These are phyloP conservation scores for Hanseniaspora taiwanica DNA, from an alignment of 805 yeast genomes.

Conservation along the genomic window DNA sequence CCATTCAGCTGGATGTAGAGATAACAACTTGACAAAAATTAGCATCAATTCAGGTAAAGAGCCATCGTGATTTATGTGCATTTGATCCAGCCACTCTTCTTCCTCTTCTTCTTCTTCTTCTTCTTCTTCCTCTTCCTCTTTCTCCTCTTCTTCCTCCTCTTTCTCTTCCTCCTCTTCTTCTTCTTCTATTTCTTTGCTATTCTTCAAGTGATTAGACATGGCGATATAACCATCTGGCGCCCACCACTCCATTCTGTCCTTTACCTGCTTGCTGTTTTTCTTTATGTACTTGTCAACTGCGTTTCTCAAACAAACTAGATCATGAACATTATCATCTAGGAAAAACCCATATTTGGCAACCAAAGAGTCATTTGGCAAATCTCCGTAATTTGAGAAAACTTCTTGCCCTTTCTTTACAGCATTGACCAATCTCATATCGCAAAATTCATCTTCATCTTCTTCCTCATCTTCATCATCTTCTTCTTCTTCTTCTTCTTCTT, in stretches of 20 bases:
- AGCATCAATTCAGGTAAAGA: constrained; percentile 3
- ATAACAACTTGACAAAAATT: constrained; percentile 2
- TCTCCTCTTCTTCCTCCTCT: constrained; percentile 1
- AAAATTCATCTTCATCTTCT: constrained; percentile 35
- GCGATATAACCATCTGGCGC: constrained; percentile 31
- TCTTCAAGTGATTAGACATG: constrained; percentile 6
- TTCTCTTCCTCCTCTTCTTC: constrained; percentile 7
- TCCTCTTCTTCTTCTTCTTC: constrained; percentile 3
- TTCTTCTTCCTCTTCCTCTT: constrained; percentile 1
- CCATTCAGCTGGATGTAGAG: constrained; percentile 1
- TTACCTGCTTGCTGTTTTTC: constrained; percentile 21
- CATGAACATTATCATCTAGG: constrained; percentile 38
- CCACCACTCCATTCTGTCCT: constrained; percentile 36
- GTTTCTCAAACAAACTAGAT: constrained; percentile 43
- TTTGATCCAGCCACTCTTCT: constrained; percentile 3
- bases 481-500: constrained; percentile 18
- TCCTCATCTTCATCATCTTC: constrained; percentile 11
- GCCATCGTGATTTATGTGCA: constrained; percentile 3
- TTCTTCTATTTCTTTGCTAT: constrained; percentile 7
- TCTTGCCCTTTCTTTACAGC: constrained; percentile 40
- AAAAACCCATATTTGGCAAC: constrained; percentile 74
- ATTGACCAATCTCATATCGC: constrained; percentile 48
- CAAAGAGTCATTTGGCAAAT: constrained; percentile 48
- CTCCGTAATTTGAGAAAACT: constrained; percentile 75
- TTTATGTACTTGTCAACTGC: constrained; percentile 29